Evolutionary conservation across 495 filamentous ascomycete genomes (phyloP), one percentile per base, ranked within the genome.

Genomic region (Arthonia radiata): DNA sequence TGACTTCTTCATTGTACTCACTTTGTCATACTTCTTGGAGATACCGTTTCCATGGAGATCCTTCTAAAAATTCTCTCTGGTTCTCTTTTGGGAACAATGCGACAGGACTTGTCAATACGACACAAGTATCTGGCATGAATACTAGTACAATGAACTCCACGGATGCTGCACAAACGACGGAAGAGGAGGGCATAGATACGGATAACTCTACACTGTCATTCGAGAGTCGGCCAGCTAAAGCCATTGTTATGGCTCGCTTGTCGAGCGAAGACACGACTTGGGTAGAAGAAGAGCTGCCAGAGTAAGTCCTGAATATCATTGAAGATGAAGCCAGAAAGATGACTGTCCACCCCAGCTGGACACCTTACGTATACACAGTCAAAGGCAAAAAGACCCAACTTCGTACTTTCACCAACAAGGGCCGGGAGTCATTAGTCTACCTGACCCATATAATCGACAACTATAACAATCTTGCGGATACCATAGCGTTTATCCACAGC

Each of bases 391-490:
- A 30, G 13, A 33, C 31, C 1, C 28, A 22, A 24, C 42, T 43
- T 23, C 29, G 19, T 2, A 43, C 52, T 5, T 33, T 49, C 15
- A 26, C 43, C 16, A 59, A 59, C 36, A 59, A 60, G 34, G 56
- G 56, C 39, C 45, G 47, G 32, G 55, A 57, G 35, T 38, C 44
- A 30, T 58, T 53, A 33, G 41, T 49, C 25, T 63, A 63, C 30
- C 48, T 63, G 6, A 52, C 53, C 34, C 61, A 57, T 33, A 50
- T 63, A 15, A 46, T 59, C 24, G 54, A 59, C 32, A 36, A 61
- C 33, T 63, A 63, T 39, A 23, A 47, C 37, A 28, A 35, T 17
- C 50, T 63, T 18, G 54, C 57, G n/a, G 29, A 43, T 3, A 52
- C 42, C 15, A 53, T 58, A 28, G 48, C 49, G 24, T 63, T 63